Base-by-base conservation (phyloP, 2,329 filamentous ascomycete species). In the Erysiphe pulchra region DNA sequence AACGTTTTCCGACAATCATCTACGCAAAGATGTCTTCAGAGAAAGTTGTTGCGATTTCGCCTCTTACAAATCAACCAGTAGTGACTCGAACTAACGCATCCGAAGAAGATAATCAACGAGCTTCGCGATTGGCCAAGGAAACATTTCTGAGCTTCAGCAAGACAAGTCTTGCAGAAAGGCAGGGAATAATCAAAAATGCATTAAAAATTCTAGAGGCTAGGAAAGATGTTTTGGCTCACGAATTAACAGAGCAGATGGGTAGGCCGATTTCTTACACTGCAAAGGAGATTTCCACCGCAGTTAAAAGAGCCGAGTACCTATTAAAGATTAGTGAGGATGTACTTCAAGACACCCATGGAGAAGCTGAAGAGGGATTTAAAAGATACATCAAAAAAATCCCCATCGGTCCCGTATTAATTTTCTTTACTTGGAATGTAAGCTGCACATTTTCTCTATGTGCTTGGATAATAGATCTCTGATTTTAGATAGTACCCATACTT, bases 381-480 rank as follows among this genome's bases (percentile, higher is more conserved):
- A 72, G 87, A 52, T 94, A 82, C 58, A 84, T 95, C 58, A 77
- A 77, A 60, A 92, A 92, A 62, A 73, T 83, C 9, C 83, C 87
- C 0, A 73, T 94, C 45, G 87, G 87, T 0, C 84, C 85, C 11
- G 80, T 90, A 14, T 69, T 95, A 48, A 71, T 94, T 52, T 74
- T 95, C 49, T 94, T 94, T 62, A 80, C 87, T 0, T 95, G 87
- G 87, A 95, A 95, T 64, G 85, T 90, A 63, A 64, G 83, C 24
- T 33, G 38, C 13, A 16, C 2, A 1, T 28, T 37, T 33, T 32
- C 17, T 30, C 42, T 48, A 24, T 3, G 9, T 34, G 16, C 30
- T 16, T 40, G 13, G 33, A 12, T 34, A 12, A 16, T 47, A 46
- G 32, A 44, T 43, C 33, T 52, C 53, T 50, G 49, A 50, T 16